A percentile compares a stretch with the other conserved stretches of the same genome.
These are phyloP conservation scores for Ophiocordyceps polyrhachis-furcata DNA, from an alignment of 2,329 filamentous ascomycete species.

Conservation along the genomic window DNA sequence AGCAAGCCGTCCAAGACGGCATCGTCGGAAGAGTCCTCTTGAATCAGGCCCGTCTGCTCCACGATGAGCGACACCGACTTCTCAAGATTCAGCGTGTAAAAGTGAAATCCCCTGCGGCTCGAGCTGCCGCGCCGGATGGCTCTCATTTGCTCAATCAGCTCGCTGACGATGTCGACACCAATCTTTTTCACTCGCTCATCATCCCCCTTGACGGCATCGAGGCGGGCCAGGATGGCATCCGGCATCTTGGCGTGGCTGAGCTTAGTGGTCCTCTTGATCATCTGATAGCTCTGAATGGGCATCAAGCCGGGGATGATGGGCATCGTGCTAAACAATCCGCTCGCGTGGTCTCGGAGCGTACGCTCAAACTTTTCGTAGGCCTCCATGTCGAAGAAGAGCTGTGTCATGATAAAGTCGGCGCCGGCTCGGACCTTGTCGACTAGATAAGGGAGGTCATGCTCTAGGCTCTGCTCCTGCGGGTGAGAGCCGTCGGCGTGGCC, in stretches of 20 bases:
- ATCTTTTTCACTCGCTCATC: constrained; percentile 67
- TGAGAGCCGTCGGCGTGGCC: constrained; percentile 85
- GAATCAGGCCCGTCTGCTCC: constrained; percentile 70
- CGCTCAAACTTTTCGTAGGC: constrained; percentile 69
- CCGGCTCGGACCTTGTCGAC: constrained; percentile 82
- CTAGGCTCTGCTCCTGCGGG: constrained; percentile 47
- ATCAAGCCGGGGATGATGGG: constrained; percentile 89
- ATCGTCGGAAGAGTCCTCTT: constrained; percentile 30
- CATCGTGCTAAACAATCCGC: constrained; percentile 67
- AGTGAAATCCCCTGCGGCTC: constrained; percentile 70
- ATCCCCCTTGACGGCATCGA: constrained; percentile 57
- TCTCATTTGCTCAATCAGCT: constrained; percentile 66
- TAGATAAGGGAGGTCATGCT: constrained; percentile 73
- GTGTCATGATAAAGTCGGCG: constrained; percentile 96
- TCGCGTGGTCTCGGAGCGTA: constrained; percentile 59
- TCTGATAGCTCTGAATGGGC: constrained; percentile 96
- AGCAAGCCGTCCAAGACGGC: constrained; percentile 2
- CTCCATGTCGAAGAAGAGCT: constrained; percentile 82
- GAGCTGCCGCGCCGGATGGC: constrained; percentile 35
- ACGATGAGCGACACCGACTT: constrained; percentile 90
- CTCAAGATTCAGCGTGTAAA: constrained; percentile 92
- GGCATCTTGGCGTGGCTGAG: constrained; percentile 80
- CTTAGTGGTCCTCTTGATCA: constrained; percentile 84
- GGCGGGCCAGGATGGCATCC: constrained; percentile 44
- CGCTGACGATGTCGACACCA: constrained; percentile 65